Conservation (phyloP, 2,329 filamentous ascomycete genomes). For the Ophiostoma fasciatum region DNA sequence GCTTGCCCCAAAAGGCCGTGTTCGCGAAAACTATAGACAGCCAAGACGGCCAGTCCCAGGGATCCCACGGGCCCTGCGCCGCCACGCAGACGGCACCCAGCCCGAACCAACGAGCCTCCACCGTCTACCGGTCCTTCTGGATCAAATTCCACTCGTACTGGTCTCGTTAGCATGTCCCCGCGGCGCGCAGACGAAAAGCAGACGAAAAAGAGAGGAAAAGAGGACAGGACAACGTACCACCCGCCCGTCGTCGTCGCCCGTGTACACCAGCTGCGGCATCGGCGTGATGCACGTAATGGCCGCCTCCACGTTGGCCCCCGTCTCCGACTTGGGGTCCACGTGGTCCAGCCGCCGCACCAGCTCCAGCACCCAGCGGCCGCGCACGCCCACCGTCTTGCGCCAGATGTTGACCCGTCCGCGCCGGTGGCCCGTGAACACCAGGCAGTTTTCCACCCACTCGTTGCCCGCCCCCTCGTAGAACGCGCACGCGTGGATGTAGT, state of each 20-base stretch:
- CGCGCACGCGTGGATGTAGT: conserved; percentile 66
- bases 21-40: too few relatives aligned
- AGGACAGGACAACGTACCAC: conserved; percentile 47
- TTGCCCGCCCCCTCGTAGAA: conserved; percentile 87
- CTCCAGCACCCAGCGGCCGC: conserved; percentile 58
- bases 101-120: background rate
- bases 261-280: conserved; percentile 73
- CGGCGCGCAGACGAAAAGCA: too few relatives aligned
- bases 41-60: too few relatives aligned
- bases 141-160: conserved; percentile 51
- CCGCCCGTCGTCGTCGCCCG: conserved; percentile 81
- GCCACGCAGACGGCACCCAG: too few relatives aligned
- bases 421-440: conserved; percentile 81
- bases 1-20: too few relatives aligned
- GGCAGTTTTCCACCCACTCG: conserved; percentile 77
- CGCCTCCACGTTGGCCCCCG: conserved; percentile 41
- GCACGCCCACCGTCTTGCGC: conserved; percentile 34
- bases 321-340: conserved; percentile 50
- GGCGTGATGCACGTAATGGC: conserved; percentile 78
- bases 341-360: conserved; percentile 74
- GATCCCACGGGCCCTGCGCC: too few relatives aligned
- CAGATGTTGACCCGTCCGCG: conserved; percentile 73
- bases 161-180: conserved; percentile 4
- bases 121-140: conserved; percentile 33
- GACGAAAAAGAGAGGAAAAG: conserved; percentile 1